Base-by-base conservation (phyloP, 306 rosid species). In the Medicago ruthenica region DNA sequence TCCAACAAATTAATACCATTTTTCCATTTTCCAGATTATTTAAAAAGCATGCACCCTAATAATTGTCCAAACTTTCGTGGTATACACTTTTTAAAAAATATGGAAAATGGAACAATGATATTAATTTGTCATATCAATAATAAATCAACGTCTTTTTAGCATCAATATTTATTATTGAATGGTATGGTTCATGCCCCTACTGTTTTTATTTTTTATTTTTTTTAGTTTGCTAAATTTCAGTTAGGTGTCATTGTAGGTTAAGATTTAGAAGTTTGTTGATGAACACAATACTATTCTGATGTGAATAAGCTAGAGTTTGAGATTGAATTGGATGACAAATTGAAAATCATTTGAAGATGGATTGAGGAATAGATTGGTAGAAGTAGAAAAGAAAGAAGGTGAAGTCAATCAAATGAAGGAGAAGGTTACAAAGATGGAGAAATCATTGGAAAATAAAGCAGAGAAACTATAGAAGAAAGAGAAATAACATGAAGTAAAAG, bases 401-500 rank as follows among this genome's bases (percentile, higher is more conserved):
- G 97, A 92, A 84, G 80, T 92, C 75, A 92, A 37, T 70, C 99
- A 95, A 88, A 71, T 83, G 88, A 93, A 87, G 84, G 93, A 90
- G 82, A 95, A 95, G 76, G 69, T 95, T 74, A 85, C 84, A 9
- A 95, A 92, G n/a, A 71, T 85, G 90, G 97, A 95, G 80, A 92
- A 87, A 73, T 93, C 93, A n/a, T 70, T 95, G 83, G 99, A 85
- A n/a, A n/a, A n/a, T n/a, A n/a, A n/a, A n/a, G n/a, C n/a, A n/a
- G n/a, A n/a, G n/a, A n/a, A n/a, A n/a, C n/a, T n/a, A n/a, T n/a
- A n/a, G n/a, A n/a, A n/a, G n/a, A 77, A 95, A 89, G 88, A 95
- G 87, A 89, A 81, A 69, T 92, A 90, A 66, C 78, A 83, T 82
- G 99, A 95, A 75, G 45, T 81, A 95, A 90, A 80, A 64, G 88